phyloP scores from a whole-genome alignment of 768 basidiomycete species.

The Dioszegia crocea region DNA sequence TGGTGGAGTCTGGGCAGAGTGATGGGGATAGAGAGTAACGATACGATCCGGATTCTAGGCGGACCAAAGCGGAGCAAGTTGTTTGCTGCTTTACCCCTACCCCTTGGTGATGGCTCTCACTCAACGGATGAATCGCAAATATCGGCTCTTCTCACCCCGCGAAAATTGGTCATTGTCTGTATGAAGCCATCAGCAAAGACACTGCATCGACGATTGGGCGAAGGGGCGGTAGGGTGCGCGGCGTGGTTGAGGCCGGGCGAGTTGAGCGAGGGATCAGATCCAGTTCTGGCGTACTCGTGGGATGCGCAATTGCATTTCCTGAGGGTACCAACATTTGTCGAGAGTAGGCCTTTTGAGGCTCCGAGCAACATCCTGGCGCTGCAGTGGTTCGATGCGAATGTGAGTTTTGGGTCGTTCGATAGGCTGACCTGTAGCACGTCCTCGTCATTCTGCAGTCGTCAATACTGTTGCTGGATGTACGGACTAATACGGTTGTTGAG shows the following conservation, averaged over 20 bases:
- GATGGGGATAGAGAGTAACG: constrained; percentile 88
- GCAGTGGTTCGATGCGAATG: constrained; percentile 83
- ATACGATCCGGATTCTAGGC: constrained; percentile 87
- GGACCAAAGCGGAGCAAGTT: constrained; percentile 73
- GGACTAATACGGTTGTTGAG: constrained; percentile 54
- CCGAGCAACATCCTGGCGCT: constrained; percentile 65
- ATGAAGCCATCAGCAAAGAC: constrained; percentile 87
- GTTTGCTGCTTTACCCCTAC: constrained; percentile 74
- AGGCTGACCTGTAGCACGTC: constrained; percentile 59
- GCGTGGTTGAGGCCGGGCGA: constrained; percentile 34
- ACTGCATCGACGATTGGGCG: constrained; percentile 58
- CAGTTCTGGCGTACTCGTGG: constrained; percentile 75
- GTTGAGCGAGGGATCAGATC: constrained; percentile 47
- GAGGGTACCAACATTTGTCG: constrained; percentile 55
- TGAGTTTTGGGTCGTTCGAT: constrained; percentile 54
- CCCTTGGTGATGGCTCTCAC: constrained; percentile 69
- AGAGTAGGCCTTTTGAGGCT: constrained; percentile 60
- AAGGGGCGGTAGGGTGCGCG: constrained; percentile 28
- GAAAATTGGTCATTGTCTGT: constrained; percentile 88
- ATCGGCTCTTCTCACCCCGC: constrained; percentile 78
- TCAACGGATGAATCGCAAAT: constrained; percentile 73
- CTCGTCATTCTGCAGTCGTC: constrained; percentile 58
- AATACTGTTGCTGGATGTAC: constrained; percentile 69
- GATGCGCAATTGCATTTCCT: constrained; percentile 52
- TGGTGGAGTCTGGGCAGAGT: constrained; percentile 92